These are phyloP conservation scores for Thalia dealbata DNA, from an alignment of 176 grass and related monocot genomes.

Conservation along the genomic window DNA sequence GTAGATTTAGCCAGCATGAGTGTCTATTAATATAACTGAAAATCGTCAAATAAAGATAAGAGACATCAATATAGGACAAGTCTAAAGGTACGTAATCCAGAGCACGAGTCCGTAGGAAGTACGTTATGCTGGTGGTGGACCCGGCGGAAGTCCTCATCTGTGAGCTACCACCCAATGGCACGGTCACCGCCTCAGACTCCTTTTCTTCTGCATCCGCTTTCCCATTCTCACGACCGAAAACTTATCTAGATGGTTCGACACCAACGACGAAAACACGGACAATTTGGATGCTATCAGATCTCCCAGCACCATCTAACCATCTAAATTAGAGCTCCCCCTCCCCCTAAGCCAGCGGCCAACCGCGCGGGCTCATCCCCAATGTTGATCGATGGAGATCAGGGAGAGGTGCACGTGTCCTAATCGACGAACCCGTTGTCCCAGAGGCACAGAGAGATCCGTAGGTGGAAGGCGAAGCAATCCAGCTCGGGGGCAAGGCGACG, in stretches of 20 bases:
- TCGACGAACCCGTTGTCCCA: slow-evolving; percentile 26
- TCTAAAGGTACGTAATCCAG: too few species aligned
- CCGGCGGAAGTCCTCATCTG: slow-evolving; percentile 9
- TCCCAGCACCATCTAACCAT: slow-evolving; percentile 99
- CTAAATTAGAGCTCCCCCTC: slow-evolving; percentile 13
- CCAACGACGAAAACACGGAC: slow-evolving; percentile 27
- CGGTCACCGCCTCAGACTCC: neutral
- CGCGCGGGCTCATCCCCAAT: neutral
- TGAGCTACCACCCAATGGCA: neutral
- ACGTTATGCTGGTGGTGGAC: slow-evolving; percentile 26
- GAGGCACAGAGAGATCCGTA: slow-evolving; percentile 30
- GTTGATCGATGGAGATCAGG: neutral
- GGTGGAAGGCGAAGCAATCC: slow-evolving; percentile 19
- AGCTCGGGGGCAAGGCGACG: slow-evolving; percentile 12
- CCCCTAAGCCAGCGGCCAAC: slow-evolving; percentile 14
- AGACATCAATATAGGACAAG: too few species aligned
- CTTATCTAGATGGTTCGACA: slow-evolving; percentile 30
- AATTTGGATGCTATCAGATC: slow-evolving; percentile 97
- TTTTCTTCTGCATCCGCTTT: neutral
- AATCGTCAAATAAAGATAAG: too few species aligned
- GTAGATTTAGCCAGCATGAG: too few species aligned
- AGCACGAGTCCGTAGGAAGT: slow-evolving; percentile 66
- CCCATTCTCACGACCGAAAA: slow-evolving; percentile 17
- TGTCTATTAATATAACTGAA: too few species aligned
- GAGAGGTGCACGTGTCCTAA: slow-evolving; percentile 5